phyloP scores from a whole-genome alignment of 2,329 filamentous ascomycete genomes.

The Myriosclerotinia duriaeana region DNA sequence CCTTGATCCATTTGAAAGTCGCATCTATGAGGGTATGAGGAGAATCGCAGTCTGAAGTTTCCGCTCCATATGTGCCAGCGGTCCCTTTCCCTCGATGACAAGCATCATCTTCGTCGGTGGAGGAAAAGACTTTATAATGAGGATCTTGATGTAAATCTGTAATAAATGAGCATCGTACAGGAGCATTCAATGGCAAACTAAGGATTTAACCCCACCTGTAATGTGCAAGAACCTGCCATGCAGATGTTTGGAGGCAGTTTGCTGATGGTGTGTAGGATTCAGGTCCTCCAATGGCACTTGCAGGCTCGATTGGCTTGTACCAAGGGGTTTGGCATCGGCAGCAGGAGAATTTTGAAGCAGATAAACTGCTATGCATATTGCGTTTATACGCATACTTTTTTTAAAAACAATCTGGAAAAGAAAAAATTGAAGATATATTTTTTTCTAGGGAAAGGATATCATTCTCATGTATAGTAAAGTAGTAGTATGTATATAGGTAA shows the following conservation, averaged over 20 bases:
- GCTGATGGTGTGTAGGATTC: conserved; percentile 28
- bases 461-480: conserved; percentile 14
- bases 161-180: conserved; percentile 32
- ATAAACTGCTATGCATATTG: conserved; percentile 31
- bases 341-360: conserved; percentile 31
- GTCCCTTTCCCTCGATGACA: conserved; percentile 79
- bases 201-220: conserved; percentile 60
- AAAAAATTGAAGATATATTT: background rate
- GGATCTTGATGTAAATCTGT: conserved; percentile 89
- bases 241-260: conserved; percentile 45
- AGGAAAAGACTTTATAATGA: conserved; percentile 78
- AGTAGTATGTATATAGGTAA: background rate
- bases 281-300: conserved; percentile 38
- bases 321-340: conserved; percentile 31
- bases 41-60: conserved; percentile 85
- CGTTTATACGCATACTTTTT: conserved; percentile 31
- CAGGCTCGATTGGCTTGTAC: conserved; percentile 29
- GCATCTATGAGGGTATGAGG: conserved; percentile 78
- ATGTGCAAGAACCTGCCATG: conserved; percentile 83
- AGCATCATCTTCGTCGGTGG: conserved; percentile 63
- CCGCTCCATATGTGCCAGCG: conserved; percentile 79
- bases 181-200: conserved; percentile 2
- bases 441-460: conserved; percentile 14
- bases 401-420: background rate
- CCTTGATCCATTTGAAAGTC: conserved; percentile 84